phyloP scores from a whole-genome alignment of 2,329 filamentous ascomycete genomes.

The Colletotrichum destructivum region DNA sequence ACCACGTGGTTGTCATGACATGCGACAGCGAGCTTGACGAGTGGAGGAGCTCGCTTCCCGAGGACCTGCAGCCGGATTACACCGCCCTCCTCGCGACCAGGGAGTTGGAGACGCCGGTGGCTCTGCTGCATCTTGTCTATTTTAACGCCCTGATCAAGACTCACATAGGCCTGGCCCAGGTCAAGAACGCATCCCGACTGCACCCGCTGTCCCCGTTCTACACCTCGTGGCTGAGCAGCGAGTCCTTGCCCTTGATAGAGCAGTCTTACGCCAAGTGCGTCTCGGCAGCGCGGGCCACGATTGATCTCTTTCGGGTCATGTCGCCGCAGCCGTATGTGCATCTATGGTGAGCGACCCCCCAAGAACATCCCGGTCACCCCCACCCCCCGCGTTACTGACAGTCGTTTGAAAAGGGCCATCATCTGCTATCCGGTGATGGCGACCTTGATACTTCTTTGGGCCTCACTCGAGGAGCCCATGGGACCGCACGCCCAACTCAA shows the following conservation, averaged over 20 bases:
- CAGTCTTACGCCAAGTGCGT: slow-evolving; percentile 22
- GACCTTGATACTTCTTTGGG: slow-evolving; percentile 31
- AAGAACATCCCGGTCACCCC: neutral
- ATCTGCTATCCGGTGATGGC: slow-evolving; percentile 31
- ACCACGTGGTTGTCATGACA: neutral
- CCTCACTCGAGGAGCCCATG: slow-evolving; percentile 31
- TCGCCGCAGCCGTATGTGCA: slow-evolving; percentile 24
- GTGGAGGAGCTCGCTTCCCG: slow-evolving; percentile 23
- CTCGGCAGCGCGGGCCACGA: slow-evolving; percentile 32
- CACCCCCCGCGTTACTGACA: neutral
- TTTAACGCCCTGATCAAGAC: slow-evolving; percentile 20
- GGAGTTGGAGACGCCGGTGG: slow-evolving; percentile 13
- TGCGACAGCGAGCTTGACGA: slow-evolving; percentile 18
- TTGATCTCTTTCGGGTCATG: slow-evolving; percentile 18
- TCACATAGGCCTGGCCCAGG: slow-evolving; percentile 21
- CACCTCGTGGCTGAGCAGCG: neutral
- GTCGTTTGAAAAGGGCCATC: slow-evolving; percentile 6
- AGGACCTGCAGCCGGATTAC: slow-evolving; percentile 5
- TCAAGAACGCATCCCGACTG: slow-evolving; percentile 12
- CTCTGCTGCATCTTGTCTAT: slow-evolving; percentile 24
- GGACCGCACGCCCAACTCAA: slow-evolving; percentile 25
- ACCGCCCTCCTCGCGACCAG: neutral
- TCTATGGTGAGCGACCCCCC: slow-evolving; percentile 16
- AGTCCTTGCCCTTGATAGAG: neutral
- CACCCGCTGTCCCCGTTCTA: slow-evolving; percentile 7